Percentiles rank a stretch among this genome's conserved stretches.
Evolutionary conservation across 164 flowering plant species (phyloP).

Genomic region (Vitis amurensis): DNA sequence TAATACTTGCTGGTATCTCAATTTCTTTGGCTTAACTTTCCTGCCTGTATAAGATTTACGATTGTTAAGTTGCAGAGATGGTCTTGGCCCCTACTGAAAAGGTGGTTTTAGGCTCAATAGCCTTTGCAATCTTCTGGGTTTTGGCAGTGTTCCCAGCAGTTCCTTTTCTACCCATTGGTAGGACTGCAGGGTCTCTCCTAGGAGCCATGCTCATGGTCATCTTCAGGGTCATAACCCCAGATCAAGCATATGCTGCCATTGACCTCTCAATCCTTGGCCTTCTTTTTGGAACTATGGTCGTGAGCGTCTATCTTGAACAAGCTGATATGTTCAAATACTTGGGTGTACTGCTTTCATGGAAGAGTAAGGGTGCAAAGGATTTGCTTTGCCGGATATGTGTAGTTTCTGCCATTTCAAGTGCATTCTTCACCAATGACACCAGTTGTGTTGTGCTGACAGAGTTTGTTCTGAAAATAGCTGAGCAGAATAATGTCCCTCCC

Average conservation of each 20-base stretch:
- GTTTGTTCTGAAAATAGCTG: constrained; percentile 75
- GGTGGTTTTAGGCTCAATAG: constrained; percentile 70
- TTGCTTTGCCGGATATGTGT: constrained; percentile 65
- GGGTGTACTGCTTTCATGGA: constrained; percentile 72
- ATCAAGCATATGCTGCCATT: constrained; percentile 77
- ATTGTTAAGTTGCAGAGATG: constrained; percentile 26
- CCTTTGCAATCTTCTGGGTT: constrained; percentile 82
- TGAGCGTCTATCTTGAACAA: constrained; percentile 72
- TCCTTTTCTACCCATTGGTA: constrained; percentile 80
- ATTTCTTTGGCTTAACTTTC: no score
- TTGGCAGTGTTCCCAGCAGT: constrained; percentile 87
- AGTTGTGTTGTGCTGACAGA: constrained; percentile 84
- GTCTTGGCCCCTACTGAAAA: constrained; percentile 56
- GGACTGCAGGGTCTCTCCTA: constrained; percentile 91
- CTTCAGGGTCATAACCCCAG: constrained; percentile 68
- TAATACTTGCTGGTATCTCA: no score
- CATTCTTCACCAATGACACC: constrained; percentile 90
- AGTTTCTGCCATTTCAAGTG: constrained; percentile 78
- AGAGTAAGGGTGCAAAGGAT: constrained; percentile 81
- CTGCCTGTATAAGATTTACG: no score
- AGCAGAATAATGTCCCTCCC: constrained; percentile 85
- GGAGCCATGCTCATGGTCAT: constrained; percentile 90
- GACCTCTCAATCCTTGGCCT: constrained; percentile 92
- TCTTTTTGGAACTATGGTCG: constrained; percentile 93
- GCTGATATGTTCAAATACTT: constrained; percentile 89